Conservation (phyloP, 495 filamentous ascomycete genomes). For the Lindgomyces ingoldianus region DNA sequence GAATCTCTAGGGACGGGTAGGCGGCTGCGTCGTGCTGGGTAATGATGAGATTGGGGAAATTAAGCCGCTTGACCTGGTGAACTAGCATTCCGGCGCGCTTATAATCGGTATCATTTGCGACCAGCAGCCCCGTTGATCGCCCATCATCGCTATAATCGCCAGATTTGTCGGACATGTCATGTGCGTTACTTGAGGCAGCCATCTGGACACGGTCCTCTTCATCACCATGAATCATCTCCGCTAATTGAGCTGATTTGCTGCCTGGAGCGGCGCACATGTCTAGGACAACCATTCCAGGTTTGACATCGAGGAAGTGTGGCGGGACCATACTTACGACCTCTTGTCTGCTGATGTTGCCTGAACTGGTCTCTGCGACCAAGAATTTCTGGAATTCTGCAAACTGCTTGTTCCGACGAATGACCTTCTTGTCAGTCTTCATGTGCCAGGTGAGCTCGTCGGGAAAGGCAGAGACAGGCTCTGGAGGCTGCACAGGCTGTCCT, state of each 20-base stretch:
- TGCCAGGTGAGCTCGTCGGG: conserved; percentile 91
- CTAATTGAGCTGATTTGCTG: conserved; percentile 91
- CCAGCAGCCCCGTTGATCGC: conserved; percentile 82
- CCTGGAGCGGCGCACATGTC: conserved; percentile 97
- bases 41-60: conserved; percentile 94
- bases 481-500: conserved; percentile 76
- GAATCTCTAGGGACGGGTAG: conserved; percentile 84
- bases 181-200: conserved; percentile 45
- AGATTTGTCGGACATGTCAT: conserved; percentile 52
- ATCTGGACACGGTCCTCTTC: conserved; percentile 80
- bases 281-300: conserved; percentile 85
- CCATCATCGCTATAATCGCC: conserved; percentile 73
- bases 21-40: conserved; percentile 97
- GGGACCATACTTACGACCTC: conserved; percentile 99
- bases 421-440: conserved; percentile 94
- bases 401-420: conserved; percentile 84
- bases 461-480: conserved; percentile 81
- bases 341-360: conserved; percentile 95
- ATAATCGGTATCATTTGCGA: conserved; percentile 95
- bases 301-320: conserved; percentile 86
- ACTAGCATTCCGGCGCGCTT: conserved; percentile 94
- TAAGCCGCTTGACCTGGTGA: conserved; percentile 94
- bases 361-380: conserved; percentile 93
- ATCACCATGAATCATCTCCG: conserved; percentile 89
- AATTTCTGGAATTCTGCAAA: conserved; percentile 97